Evolutionary conservation across 2,329 filamentous ascomycete genomes (phyloP).

Genomic region (Verticillium longisporum): DNA sequence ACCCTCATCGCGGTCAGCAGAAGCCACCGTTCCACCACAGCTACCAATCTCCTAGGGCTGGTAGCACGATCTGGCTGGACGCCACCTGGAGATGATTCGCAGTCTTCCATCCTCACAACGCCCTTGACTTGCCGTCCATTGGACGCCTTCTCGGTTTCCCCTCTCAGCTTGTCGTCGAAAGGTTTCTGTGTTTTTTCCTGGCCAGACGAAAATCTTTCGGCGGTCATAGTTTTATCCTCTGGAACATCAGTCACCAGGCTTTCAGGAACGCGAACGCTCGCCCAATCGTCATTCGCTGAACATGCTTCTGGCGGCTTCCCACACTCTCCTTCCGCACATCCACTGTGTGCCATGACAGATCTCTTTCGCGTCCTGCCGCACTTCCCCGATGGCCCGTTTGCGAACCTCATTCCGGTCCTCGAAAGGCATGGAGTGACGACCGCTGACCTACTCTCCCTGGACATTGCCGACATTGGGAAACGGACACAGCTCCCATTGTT

Average conservation of each 20-base stretch:
- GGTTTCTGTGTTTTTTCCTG: neutral
- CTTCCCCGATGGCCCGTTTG: conserved; percentile 65
- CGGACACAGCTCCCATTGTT: conserved; percentile 74
- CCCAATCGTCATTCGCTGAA: neutral
- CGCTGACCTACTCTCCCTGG: conserved; percentile 78
- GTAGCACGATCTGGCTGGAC: neutral
- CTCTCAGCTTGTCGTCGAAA: neutral
- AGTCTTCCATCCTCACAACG: neutral
- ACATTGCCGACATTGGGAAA: conserved; percentile 76
- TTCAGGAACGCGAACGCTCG: neutral
- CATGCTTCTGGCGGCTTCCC: neutral
- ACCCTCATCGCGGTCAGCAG: neutral
- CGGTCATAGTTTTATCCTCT: too few relatives aligned
- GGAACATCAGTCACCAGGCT: too few relatives aligned
- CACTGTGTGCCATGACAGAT: conserved; percentile 63
- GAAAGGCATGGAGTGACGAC: conserved; percentile 74
- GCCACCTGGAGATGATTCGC: neutral
- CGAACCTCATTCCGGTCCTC: conserved; percentile 69
- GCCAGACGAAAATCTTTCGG: too few relatives aligned
- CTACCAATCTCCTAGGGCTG: neutral
- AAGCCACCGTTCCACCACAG: neutral
- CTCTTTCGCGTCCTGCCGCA: conserved; percentile 74
- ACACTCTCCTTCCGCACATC: conserved; percentile 1
- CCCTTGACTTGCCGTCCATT: neutral
- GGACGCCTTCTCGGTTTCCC: neutral